A percentile compares a stretch with the other conserved stretches of the same genome.
Evolutionary conservation across 345 rosid species (phyloP).

Genomic region (Populus simonii): DNA sequence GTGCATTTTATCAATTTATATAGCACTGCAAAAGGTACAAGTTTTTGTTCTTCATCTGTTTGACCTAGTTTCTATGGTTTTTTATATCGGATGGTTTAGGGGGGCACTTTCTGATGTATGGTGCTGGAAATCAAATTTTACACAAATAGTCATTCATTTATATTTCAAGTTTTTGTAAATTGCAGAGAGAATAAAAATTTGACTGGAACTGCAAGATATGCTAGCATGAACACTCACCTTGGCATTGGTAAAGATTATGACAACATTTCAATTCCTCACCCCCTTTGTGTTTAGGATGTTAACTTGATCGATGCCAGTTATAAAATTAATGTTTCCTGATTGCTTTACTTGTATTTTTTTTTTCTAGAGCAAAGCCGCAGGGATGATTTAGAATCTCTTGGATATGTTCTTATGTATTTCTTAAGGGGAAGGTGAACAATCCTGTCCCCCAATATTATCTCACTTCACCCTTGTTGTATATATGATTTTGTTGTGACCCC

Average conservation of each 20-base stretch:
- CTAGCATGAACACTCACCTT: conserved; percentile 95
- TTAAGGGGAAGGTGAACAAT: conserved; percentile 71
- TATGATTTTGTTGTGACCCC: conserved; percentile 20
- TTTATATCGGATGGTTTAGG: background rate
- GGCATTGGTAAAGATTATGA: conserved; percentile 59
- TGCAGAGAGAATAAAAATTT: conserved; percentile 89
- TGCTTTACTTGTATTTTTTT: background rate
- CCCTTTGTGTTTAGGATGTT: background rate
- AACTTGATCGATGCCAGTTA: background rate
- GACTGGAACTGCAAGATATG: conserved; percentile 93
- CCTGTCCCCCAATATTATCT: conserved; percentile 8
- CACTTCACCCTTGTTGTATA: background rate
- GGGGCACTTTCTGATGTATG: background rate
- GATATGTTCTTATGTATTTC: conserved; percentile 89
- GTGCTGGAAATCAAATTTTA: background rate
- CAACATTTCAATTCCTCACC: conserved; percentile 7
- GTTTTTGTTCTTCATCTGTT: background rate
- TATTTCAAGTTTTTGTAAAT: background rate
- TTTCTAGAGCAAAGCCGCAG: conserved; percentile 86
- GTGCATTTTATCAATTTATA: background rate
- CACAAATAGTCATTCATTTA: background rate
- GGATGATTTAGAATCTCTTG: conserved; percentile 95
- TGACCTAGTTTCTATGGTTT: background rate
- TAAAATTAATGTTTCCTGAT: conserved; percentile 1
- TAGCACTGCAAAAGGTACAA: background rate